Evolutionary conservation across 352 stramenopile genomes (phyloP), one percentile per base, ranked within the genome.

Genomic region (Blastocystis sp.): DNA sequence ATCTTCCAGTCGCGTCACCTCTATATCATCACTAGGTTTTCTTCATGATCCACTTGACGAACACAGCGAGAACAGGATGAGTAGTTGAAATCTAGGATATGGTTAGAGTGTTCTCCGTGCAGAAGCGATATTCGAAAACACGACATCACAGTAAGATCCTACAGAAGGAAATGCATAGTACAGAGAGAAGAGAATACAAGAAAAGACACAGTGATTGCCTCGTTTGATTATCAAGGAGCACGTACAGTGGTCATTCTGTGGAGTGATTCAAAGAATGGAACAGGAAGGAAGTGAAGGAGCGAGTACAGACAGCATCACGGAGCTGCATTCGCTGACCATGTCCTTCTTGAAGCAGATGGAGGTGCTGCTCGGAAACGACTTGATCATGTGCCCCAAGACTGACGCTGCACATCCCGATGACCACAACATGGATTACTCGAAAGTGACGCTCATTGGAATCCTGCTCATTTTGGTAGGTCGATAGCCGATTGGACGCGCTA

Each of bases 401-500:
- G 48, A 57, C 6, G 6, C 48, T 14, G 14, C 14, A 7, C 48
- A 57, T 14, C 6, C 48, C 6, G 48, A 57, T 57, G 48, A 14
- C 48, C 6, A 7, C 6, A 57, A 7, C 6, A 57, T 57, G 48
- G 48, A 57, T 57, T 57, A 57, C 14, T 57, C 48, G 48, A 57
- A 57, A 17, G 48, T 57, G 48, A 0, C 14, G 6, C 6, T 57
- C 48, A 14, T 7, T 17, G 6, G 48, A 17, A 14, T 57, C 14
- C 48, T 57, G 48, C 48, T 57, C 6, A 57, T 57, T 57, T 57
- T 34, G 28, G 6, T 76, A 76, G 66, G 52, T 76, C 24, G 66
- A 42, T 11, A 76, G 10, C 54, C 66, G 66, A 38, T 14, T 76
- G 17, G 3, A 19, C 7, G 66, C 34, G 11, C 66, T 76, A 34